Percentiles rank a stretch among this genome's conserved stretches.
Evolutionary conservation across 352 stramenopile species (phyloP).

Genomic region (Thalassiosira ordinaria): DNA sequence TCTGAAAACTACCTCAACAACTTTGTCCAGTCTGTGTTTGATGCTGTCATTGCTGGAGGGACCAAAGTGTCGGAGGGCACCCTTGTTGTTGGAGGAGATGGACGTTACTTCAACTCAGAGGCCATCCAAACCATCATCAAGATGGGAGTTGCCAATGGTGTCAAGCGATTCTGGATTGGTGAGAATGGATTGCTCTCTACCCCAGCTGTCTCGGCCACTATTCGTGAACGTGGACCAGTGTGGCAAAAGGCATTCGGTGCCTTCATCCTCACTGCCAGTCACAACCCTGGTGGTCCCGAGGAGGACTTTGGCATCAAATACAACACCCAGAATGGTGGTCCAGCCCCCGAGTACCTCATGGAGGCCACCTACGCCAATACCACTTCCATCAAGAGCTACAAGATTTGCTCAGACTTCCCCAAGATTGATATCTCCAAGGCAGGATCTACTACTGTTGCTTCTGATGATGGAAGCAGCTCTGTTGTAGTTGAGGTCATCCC

Average conservation of each 20-base stretch:
- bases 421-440: constrained; percentile 82
- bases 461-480: constrained; percentile 81
- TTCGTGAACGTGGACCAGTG: constrained; percentile 89
- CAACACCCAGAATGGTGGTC: constrained; percentile 98
- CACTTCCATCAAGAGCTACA: constrained; percentile 94
- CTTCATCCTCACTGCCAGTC: constrained; percentile 98
- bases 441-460: constrained; percentile 73
- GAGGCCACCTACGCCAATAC: constrained; percentile 96
- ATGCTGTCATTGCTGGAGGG: constrained; percentile 92
- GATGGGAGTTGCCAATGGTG: constrained; percentile 97
- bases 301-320: constrained; percentile 99
- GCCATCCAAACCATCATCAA: constrained; percentile 99
- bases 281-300: constrained; percentile 98
- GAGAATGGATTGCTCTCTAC: constrained; percentile 98
- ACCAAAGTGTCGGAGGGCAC: constrained; percentile 93
- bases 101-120: constrained; percentile 89
- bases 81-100: constrained; percentile 97
- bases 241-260: constrained; percentile 95
- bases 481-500: constrained; percentile 98
- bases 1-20: constrained; percentile 98
- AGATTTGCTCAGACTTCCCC: constrained; percentile 88
- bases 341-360: constrained; percentile 97
- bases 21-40: constrained; percentile 97
- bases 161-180: constrained; percentile 88
- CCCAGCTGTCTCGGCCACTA: constrained; percentile 96